phyloP scores from a whole-genome alignment of 1,284 basidiomycete species.

The Cryptococcus floricola region DNA sequence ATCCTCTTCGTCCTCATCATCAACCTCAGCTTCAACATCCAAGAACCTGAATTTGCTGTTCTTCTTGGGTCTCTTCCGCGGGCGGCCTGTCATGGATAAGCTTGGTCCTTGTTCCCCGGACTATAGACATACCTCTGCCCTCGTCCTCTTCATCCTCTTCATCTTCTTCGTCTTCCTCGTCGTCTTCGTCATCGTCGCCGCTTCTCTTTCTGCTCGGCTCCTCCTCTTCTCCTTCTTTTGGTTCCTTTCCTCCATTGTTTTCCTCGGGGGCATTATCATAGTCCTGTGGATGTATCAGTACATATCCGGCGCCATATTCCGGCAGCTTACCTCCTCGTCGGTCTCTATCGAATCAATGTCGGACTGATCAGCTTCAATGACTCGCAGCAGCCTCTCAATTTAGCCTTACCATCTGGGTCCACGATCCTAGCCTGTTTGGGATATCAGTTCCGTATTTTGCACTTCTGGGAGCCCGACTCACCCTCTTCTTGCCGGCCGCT shows the following conservation, averaged over 20 bases:
- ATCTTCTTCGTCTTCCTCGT: constrained; percentile 27
- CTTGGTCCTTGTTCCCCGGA: background rate
- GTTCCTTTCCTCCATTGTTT: constrained; percentile 56
- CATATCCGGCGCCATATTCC: background rate
- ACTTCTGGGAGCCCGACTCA: constrained; percentile 15
- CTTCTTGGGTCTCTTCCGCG: constrained; percentile 16
- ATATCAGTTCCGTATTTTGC: background rate
- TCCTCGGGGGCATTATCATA: constrained; percentile 20
- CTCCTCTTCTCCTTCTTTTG: constrained; percentile 86
- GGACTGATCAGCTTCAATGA: background rate
- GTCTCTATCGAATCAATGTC: constrained; percentile 12
- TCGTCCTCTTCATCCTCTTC: constrained; percentile 30
- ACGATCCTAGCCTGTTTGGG: constrained; percentile 29
- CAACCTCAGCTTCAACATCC: constrained; percentile 91
- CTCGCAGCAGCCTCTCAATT: background rate
- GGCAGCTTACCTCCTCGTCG: constrained; percentile 18
- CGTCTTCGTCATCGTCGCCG: constrained; percentile 50
- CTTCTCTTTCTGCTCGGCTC: constrained; percentile 92
- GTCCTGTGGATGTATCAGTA: background rate
- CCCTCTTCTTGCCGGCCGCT: constrained; percentile 32
- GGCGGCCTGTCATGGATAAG: constrained; percentile 3
- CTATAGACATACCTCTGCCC: constrained; percentile 15
- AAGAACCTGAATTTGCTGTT: constrained; percentile 70
- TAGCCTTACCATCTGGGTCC: constrained; percentile 33
- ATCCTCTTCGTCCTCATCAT: constrained; percentile 91